These are phyloP conservation scores for Pichia sp. DNA, from an alignment of 1,139 yeast genomes.

Conservation along the genomic window DNA sequence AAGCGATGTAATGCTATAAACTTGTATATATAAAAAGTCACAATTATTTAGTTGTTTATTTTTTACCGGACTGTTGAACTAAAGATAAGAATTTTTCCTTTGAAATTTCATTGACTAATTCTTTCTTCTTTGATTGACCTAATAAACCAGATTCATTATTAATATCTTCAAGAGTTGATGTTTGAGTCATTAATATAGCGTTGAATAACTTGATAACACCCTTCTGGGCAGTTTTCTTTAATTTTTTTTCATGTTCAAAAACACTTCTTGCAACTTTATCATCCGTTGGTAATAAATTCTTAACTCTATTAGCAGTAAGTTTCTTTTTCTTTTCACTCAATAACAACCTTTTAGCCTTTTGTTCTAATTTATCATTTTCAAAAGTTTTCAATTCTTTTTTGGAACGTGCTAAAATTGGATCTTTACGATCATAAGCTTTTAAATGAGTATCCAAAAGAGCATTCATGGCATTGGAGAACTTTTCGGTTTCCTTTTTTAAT, in stretches of 20 bases:
- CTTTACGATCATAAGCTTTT: slow-evolving; percentile 81
- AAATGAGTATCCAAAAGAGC: slow-evolving; percentile 81
- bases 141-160: slow-evolving; percentile 21
- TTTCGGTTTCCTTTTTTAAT: slow-evolving; percentile 46
- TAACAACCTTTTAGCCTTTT: slow-evolving; percentile 70
- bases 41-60: slow-evolving; percentile 1
- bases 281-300: slow-evolving; percentile 55
- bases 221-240: slow-evolving; percentile 82
- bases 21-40: background rate
- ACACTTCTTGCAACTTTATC: slow-evolving; percentile 45
- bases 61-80: slow-evolving; percentile 73
- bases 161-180: slow-evolving; percentile 38
- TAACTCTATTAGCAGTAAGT: slow-evolving; percentile 63
- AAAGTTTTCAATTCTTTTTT: slow-evolving; percentile 63
- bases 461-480: slow-evolving; percentile 66
- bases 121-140: slow-evolving; percentile 41
- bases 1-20: background rate
- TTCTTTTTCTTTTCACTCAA: slow-evolving; percentile 64
- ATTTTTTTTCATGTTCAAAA: slow-evolving; percentile 61
- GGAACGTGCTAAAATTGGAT: slow-evolving; percentile 82
- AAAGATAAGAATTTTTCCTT: slow-evolving; percentile 86
- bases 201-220: slow-evolving; percentile 92
- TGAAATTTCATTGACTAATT: slow-evolving; percentile 71
- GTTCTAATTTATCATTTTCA: slow-evolving; percentile 76
- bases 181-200: slow-evolving; percentile 83